phyloP scores from a whole-genome alignment of 495 filamentous ascomycete genomes.

The Rhizodiscina lignyota region DNA sequence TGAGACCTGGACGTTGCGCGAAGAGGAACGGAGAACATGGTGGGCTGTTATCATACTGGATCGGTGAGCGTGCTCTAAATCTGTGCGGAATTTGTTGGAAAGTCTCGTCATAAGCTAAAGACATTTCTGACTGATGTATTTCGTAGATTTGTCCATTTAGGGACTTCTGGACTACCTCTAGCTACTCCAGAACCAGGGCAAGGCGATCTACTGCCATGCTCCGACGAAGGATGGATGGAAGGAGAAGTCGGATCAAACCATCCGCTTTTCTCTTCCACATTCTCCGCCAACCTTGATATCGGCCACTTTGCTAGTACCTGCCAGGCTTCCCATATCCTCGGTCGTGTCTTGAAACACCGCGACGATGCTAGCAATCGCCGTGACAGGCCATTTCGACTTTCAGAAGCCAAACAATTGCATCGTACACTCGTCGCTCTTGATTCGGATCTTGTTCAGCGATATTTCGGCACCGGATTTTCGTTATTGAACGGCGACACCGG shows the following conservation, averaged over 20 bases:
- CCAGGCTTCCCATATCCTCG: background rate
- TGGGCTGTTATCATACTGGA: background rate
- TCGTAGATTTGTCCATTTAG: background rate
- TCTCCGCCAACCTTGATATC: background rate
- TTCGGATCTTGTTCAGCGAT: background rate
- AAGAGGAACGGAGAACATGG: background rate
- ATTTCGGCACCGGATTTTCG: background rate
- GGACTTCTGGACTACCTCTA: background rate
- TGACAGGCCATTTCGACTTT: background rate
- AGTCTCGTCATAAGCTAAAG: background rate
- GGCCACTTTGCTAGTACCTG: background rate
- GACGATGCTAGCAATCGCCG: background rate
- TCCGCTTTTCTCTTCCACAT: background rate
- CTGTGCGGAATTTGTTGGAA: background rate
- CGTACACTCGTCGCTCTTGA: background rate
- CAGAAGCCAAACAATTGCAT: background rate
- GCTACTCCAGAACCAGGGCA: background rate
- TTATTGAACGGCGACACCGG: background rate
- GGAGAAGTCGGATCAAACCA: background rate
- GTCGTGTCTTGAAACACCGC: background rate
- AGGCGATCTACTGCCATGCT: background rate
- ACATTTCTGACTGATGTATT: background rate
- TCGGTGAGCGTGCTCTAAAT: too few species aligned
- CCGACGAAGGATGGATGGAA: background rate
- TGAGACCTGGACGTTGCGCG: background rate